A percentile compares a stretch with the other conserved stretches of the same genome.
Evolutionary conservation across 257 asterid genomes (phyloP).

Genomic region (Leonotis leonurus): DNA sequence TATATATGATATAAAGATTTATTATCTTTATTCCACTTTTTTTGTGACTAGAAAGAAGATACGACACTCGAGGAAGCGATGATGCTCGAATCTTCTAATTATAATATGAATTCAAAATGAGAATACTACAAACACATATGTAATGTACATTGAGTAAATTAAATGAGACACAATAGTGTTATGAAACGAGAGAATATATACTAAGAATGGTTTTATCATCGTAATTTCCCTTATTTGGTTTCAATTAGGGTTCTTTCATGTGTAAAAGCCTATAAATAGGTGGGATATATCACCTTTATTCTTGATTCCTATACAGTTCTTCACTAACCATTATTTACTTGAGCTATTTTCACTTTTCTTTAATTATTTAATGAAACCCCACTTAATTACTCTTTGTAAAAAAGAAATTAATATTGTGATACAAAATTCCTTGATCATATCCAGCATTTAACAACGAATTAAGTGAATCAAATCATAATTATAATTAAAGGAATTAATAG

Average conservation of each 20-base stretch:
- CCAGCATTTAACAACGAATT: no score
- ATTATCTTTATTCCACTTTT: constrained; percentile 16
- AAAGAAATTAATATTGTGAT: no score
- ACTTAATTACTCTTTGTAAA: no score
- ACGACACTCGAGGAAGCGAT: neutral
- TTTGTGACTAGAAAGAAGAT: neutral
- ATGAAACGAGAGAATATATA: neutral
- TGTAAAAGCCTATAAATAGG: constrained; percentile 4
- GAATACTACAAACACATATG: no score
- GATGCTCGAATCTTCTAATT: neutral
- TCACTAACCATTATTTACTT: neutral
- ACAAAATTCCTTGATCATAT: no score
- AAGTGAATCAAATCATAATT: no score
- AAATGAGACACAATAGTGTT: neutral
- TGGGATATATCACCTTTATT: constrained; percentile 10
- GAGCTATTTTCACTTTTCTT: neutral
- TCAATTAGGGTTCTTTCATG: neutral
- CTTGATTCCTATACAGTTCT: neutral
- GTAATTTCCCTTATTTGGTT: neutral
- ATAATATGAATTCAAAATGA: no score
- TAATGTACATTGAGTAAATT: no score
- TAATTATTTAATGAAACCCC: neutral
- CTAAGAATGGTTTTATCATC: neutral
- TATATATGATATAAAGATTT: neutral
- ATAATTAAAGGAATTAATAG: no score